Evolutionary conservation across 345 rosid genomes (phyloP).

Genomic region (Microcos paniculata): DNA sequence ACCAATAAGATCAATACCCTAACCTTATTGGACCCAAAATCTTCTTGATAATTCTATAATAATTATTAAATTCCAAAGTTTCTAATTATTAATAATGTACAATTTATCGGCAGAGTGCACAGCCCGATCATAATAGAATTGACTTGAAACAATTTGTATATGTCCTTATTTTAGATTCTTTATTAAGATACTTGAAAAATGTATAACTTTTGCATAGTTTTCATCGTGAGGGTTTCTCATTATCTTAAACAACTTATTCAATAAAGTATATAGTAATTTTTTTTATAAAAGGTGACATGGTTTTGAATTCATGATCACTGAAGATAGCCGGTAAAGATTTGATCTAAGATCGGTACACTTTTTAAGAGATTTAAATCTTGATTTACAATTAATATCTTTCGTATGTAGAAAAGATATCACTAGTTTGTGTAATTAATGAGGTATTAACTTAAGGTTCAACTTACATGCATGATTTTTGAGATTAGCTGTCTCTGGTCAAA

Average conservation of each 20-base stretch:
- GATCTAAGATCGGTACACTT: no score
- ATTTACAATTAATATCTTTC: no score
- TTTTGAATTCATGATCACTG: no score
- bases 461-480: background rate
- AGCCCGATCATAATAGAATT: background rate
- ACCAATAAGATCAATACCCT: constrained; percentile 3
- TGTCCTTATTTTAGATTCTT: background rate
- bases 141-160: background rate
- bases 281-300: background rate
- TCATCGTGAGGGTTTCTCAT: background rate
- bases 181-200: background rate
- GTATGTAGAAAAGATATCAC: no score
- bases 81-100: background rate
- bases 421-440: background rate
- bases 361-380: no score
- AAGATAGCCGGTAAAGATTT: no score
- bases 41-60: background rate
- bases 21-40: constrained; percentile 7
- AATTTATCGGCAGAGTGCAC: background rate
- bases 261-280: background rate
- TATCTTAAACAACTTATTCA: background rate
- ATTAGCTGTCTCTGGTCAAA: background rate
- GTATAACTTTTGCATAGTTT: background rate
- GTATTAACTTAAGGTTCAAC: background rate
- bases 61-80: background rate